These are phyloP conservation scores for Cercospora sp. DNA, from an alignment of 2,329 filamentous ascomycete species.

Conservation along the genomic window DNA sequence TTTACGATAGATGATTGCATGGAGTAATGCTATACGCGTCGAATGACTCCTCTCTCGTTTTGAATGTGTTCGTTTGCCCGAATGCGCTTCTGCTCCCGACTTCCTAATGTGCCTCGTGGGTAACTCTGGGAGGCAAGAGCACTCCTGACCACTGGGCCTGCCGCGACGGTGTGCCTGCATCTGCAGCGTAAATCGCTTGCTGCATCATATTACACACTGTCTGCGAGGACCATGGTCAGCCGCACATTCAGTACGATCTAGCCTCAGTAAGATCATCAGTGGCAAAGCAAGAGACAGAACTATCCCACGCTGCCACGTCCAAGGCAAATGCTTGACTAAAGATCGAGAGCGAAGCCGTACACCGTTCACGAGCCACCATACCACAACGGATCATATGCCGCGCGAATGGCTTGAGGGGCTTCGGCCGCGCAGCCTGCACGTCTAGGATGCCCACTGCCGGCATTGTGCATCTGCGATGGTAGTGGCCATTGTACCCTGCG, in stretches of 20 bases:
- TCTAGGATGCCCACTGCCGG: background rate
- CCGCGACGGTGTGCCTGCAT: background rate
- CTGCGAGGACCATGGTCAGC: background rate
- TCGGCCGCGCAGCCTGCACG: background rate
- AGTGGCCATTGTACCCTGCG: background rate
- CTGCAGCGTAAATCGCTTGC: background rate
- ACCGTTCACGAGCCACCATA: background rate
- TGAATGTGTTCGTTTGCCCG: background rate
- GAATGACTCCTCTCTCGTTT: background rate
- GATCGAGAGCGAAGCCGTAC: background rate
- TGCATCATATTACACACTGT: background rate
- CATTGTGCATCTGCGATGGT: background rate
- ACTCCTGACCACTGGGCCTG: background rate
- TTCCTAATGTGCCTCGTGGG: background rate
- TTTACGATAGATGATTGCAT: conserved; percentile 1
- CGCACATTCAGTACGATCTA: background rate
- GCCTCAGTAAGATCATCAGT: background rate
- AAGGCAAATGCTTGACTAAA: background rate
- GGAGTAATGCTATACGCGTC: background rate
- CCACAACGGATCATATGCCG: background rate
- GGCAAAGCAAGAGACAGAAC: background rate
- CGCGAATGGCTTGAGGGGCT: background rate
- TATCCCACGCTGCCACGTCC: background rate
- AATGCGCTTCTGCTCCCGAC: background rate
- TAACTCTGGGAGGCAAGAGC: background rate